A percentile compares a stretch with the other conserved stretches of the same genome.
Evolutionary conservation across 441 rosid genomes (phyloP).

Genomic region (Daphne laureola): DNA sequence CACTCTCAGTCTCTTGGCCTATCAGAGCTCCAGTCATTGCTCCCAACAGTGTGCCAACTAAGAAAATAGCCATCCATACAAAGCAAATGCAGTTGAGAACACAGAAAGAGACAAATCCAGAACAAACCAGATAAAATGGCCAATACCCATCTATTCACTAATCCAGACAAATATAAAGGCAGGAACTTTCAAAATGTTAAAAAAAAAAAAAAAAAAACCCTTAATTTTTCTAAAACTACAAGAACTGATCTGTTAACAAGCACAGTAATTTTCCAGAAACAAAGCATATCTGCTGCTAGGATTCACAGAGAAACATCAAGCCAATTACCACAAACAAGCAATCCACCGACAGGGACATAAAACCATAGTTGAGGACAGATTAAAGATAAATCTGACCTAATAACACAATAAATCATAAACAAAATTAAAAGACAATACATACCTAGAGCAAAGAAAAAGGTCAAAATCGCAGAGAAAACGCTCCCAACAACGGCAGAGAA

Average conservation of each 20-base stretch:
- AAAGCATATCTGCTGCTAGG: too few relatives aligned
- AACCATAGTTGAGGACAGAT: not conserved
- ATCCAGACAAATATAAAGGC: too few relatives aligned
- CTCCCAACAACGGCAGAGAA: slow-evolving; percentile 77
- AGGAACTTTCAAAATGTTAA: too few relatives aligned
- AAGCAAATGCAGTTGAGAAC: too few relatives aligned
- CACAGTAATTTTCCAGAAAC: too few relatives aligned
- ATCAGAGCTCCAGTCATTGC: slow-evolving; percentile 97
- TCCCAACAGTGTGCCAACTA: slow-evolving; percentile 93
- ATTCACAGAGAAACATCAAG: slow-evolving; percentile 4
- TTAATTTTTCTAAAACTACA: too few relatives aligned
- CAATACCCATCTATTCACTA: too few relatives aligned
- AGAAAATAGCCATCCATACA: slow-evolving; percentile 15
- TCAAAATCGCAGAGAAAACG: slow-evolving; percentile 85
- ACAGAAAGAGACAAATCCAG: too few relatives aligned
- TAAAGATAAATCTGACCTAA: not conserved
- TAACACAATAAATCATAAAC: not conserved
- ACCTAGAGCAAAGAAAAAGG: slow-evolving; percentile 96
- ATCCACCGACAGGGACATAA: slow-evolving; percentile 9
- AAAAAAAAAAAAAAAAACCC: too few relatives aligned
- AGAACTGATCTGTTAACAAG: too few relatives aligned
- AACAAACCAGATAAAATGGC: too few relatives aligned
- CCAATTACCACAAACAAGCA: slow-evolving; percentile 9
- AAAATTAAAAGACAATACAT: slow-evolving; percentile 14
- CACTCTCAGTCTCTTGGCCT: slow-evolving; percentile 98